Conservation (phyloP, 2,329 filamentous ascomycete species). For the Phialocephala subalpina region DNA sequence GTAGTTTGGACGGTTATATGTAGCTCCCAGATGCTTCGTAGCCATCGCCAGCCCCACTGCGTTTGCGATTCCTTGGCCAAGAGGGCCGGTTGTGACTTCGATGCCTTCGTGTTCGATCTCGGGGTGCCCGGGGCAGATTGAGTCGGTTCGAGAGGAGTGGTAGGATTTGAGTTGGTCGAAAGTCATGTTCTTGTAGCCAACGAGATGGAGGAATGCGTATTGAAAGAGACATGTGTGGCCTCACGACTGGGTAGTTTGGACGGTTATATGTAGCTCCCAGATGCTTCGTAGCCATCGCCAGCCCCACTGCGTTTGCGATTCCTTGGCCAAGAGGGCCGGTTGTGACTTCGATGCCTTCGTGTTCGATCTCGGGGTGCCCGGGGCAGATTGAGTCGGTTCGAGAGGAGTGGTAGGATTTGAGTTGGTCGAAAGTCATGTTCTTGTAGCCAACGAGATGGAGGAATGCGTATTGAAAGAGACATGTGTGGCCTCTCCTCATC, state of each 20-base stretch:
- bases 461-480: slow-evolving; percentile 54
- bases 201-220: slow-evolving; percentile 54
- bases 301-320: slow-evolving; percentile 58
- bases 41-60: slow-evolving; percentile 59
- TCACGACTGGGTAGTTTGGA: slow-evolving; percentile 52
- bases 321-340: slow-evolving; percentile 60
- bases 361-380: slow-evolving; percentile 58
- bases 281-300: slow-evolving; percentile 58
- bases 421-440: slow-evolving; percentile 55
- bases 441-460: slow-evolving; percentile 55
- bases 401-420: slow-evolving; percentile 55
- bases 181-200: slow-evolving; percentile 55
- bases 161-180: slow-evolving; percentile 57
- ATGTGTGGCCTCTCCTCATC: slow-evolving; percentile 48
- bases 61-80: slow-evolving; percentile 60
- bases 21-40: slow-evolving; percentile 55
- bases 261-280: slow-evolving; percentile 55
- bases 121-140: slow-evolving; percentile 55
- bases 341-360: slow-evolving; percentile 58
- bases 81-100: slow-evolving; percentile 59
- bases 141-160: slow-evolving; percentile 48
- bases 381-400: slow-evolving; percentile 50
- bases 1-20: slow-evolving; percentile 53
- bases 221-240: slow-evolving; percentile 55
- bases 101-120: slow-evolving; percentile 59